phyloP scores from a whole-genome alignment of 2,329 filamentous ascomycete species.

The Stromatinia cepivora region DNA sequence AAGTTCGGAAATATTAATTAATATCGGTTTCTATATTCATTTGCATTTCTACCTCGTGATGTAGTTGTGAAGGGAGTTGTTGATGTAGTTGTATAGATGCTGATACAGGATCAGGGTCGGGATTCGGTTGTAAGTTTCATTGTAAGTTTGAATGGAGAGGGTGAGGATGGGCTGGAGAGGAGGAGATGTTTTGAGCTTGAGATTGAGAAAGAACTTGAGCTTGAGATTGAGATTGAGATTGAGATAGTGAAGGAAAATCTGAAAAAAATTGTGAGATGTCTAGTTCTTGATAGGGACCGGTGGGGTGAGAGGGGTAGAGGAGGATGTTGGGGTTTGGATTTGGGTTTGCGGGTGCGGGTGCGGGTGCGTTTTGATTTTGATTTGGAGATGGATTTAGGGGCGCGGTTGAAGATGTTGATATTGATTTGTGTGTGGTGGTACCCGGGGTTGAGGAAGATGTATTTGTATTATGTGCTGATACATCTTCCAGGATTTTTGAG shows the following conservation, averaged over 20 bases:
- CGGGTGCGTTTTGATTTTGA: neutral
- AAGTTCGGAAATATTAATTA: neutral
- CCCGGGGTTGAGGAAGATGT: neutral
- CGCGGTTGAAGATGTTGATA: too few species aligned
- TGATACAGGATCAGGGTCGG: too few species aligned
- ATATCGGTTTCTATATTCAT: too few species aligned
- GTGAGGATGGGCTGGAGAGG: neutral
- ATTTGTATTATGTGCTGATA: neutral
- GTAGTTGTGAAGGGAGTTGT: neutral
- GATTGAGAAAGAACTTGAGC: neutral
- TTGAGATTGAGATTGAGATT: neutral
- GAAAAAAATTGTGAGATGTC: neutral
- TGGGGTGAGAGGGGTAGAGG: slow-evolving; percentile 2
- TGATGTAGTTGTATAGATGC: neutral
- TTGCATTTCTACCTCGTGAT: neutral
- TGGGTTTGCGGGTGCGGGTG: neutral
- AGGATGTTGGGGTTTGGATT: neutral
- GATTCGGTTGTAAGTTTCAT: neutral
- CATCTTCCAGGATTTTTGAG: neutral
- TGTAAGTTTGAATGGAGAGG: neutral
- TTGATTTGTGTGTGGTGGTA: too few species aligned
- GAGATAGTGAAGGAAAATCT: neutral
- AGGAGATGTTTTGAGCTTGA: neutral
- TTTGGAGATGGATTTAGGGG: too few species aligned
- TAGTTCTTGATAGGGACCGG: slow-evolving; percentile 6